Evolutionary conservation across 768 basidiomycete genomes (phyloP).

Genomic region (Ephemerocybe angulata): DNA sequence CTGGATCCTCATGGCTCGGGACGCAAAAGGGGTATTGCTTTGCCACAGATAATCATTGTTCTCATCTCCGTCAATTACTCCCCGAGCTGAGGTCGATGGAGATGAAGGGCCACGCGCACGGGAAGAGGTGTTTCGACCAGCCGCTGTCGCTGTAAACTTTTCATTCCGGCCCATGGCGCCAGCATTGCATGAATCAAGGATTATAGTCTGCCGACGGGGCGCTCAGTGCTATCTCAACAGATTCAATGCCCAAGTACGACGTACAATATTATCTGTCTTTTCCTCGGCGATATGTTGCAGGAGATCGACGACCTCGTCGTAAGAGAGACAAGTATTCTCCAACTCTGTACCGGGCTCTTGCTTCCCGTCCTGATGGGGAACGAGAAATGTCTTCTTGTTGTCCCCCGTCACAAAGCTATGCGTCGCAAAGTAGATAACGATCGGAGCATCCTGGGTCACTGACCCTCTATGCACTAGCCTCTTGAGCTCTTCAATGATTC

Average conservation of each 20-base stretch:
- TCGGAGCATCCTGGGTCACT: not conserved
- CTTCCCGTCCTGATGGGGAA: not conserved
- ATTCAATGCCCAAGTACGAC: not conserved
- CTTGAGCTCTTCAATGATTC: not conserved
- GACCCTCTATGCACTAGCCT: not conserved
- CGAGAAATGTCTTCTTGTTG: not conserved
- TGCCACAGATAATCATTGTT: not conserved
- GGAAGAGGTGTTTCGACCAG: not conserved
- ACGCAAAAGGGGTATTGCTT: not conserved
- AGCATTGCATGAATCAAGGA: not conserved
- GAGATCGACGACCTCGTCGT: not conserved
- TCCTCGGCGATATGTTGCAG: not conserved
- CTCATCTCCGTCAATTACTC: not conserved
- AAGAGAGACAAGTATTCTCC: not conserved
- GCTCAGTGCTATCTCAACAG: not conserved
- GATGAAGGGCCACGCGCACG: not conserved
- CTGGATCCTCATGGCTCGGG: not conserved
- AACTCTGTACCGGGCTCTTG: not conserved
- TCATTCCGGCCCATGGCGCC: not conserved
- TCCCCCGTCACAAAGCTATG: not conserved
- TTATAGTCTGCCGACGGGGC: not conserved
- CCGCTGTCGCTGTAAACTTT: not conserved
- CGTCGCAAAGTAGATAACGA: not conserved
- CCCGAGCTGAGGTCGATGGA: not conserved
- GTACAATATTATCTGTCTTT: conserved; percentile 1